Evolutionary conservation across 78 protist species (phyloP).

Genomic region (Dictyostelium brefeldianum): DNA sequence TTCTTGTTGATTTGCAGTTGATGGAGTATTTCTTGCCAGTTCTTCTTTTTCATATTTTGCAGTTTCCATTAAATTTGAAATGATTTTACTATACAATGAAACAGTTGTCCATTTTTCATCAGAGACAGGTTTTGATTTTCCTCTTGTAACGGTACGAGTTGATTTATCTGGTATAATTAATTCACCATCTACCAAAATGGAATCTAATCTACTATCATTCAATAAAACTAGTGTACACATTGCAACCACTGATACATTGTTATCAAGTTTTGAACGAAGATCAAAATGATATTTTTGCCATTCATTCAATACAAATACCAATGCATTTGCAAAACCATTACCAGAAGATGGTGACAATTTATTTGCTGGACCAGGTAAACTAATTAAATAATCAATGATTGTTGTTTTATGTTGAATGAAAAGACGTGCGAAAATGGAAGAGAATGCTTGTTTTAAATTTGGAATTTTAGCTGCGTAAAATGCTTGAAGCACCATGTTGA

Average conservation of each 20-base stretch:
- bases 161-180: neutral
- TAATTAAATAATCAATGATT: slow-evolving; percentile 18
- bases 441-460: slow-evolving; percentile 18
- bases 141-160: neutral
- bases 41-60: slow-evolving; percentile 10
- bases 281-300: slow-evolving; percentile 49
- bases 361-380: neutral
- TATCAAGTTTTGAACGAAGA: slow-evolving; percentile 7
- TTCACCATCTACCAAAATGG: slow-evolving; percentile 20
- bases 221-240: neutral
- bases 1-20: neutral
- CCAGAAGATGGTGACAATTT: too few species aligned
- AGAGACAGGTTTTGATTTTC: neutral
- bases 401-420: neutral
- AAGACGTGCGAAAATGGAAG: slow-evolving; percentile 34
- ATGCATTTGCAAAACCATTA: neutral
- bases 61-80: neutral
- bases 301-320: slow-evolving; percentile 22
- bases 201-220: slow-evolving; percentile 15
- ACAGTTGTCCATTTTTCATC: slow-evolving; percentile 38
- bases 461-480: slow-evolving; percentile 20
- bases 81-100: neutral
- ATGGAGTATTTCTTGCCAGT: neutral
- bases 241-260: slow-evolving; percentile 1
- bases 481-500: neutral